Percentiles rank a stretch among this genome's conserved stretches.
Evolutionary conservation across 768 basidiomycete species (phyloP).

Genomic region (Lactarius sanguifluus): DNA sequence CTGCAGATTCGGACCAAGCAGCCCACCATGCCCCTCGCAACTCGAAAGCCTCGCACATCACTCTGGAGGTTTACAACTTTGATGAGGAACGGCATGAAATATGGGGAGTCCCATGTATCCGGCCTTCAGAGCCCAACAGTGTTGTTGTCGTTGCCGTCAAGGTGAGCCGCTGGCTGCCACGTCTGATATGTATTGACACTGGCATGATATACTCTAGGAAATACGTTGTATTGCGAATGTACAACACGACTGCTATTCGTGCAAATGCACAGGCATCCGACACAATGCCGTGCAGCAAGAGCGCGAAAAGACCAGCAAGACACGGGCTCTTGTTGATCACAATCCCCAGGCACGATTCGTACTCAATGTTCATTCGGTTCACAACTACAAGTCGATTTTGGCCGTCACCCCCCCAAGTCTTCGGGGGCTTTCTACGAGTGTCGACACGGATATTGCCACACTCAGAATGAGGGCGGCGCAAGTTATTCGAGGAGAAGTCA

Average conservation of each 20-base stretch:
- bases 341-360: not conserved
- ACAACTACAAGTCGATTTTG: not conserved
- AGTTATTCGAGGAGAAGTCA: not conserved
- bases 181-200: not conserved
- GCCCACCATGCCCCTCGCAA: not conserved
- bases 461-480: not conserved
- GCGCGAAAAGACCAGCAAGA: not conserved
- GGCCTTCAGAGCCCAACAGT: not conserved
- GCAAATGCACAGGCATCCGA: not conserved
- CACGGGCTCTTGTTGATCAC: not conserved
- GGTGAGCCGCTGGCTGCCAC: not conserved
- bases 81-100: not conserved
- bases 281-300: not conserved
- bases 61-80: not conserved
- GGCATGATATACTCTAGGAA: not conserved
- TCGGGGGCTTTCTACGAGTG: not conserved
- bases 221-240: not conserved
- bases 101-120: not conserved
- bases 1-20: no score
- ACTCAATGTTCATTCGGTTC: not conserved
- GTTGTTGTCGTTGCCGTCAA: not conserved
- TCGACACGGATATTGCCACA: not conserved
- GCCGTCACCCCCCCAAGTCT: not conserved
- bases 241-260: not conserved
- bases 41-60: not conserved